Evolutionary conservation across 495 filamentous ascomycete genomes (phyloP), one percentile per base, ranked within the genome.

Genomic region (Xanthoparmelia taractica): DNA sequence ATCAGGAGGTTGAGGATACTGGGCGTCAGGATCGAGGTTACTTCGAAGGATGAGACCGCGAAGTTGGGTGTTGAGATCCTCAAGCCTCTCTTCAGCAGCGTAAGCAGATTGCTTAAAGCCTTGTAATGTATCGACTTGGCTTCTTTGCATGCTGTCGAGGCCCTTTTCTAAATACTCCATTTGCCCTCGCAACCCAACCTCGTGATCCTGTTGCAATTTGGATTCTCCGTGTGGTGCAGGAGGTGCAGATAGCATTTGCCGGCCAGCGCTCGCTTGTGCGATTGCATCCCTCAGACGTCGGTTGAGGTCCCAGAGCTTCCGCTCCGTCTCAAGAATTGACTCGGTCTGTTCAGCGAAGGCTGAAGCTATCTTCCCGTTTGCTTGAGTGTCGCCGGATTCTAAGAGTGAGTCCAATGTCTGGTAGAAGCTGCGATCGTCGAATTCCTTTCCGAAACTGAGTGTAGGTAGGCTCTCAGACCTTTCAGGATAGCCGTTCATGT

Each of bases 361-460:
- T 6, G 58, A 43, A 33, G 59, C 69, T 47, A 61, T 59, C 33
- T 65, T 63, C 33, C 67, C 73, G 36, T 71, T 58, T 41, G 68
- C 15, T 72, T 55, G 58, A 75, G 72, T 34, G 71, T 74, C 70
- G 67, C 70, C 73, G 75, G 77, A 74, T 58, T 74, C 84, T 60
- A 90, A 83, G 47, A 86, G 71, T 60, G 85, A 80, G 64, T 95
- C 89, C 2, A 87, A 80, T 3, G 84, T 80, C 58, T 82, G 80
- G 68, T 96, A 96, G 37, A 92, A 78, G 71, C 85, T 92, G 63
- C 87, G 80, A 63, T 95, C 90, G 66, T 95, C 89, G 67, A 93
- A 94, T 17, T 82, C 81, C 59, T 83, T 74, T 4, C 81, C 79
- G 50, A 52, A 60, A 7, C 79, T 77, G 38, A 71, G 71, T 20